Evolutionary conservation across 257 asterid species (phyloP).

Genomic region (Solanum stenotomum): DNA sequence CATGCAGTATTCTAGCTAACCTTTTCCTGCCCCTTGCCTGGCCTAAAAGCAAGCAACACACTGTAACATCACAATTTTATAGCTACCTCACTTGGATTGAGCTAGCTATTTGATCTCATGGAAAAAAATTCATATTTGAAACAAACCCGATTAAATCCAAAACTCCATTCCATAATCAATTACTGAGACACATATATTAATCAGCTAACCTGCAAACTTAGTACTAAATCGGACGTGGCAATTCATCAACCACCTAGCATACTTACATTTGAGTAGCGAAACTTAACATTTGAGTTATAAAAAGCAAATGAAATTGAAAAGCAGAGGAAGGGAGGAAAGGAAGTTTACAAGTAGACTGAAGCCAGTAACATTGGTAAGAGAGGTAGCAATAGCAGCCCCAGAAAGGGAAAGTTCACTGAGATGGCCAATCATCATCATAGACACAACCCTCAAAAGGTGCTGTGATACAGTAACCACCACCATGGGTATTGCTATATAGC

Average conservation of each 20-base stretch:
- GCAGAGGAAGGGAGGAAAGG: not conserved
- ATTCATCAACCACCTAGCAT: not conserved
- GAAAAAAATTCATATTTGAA: not conserved
- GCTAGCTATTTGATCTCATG: not conserved
- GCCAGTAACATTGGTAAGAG: slow-evolving; percentile 34
- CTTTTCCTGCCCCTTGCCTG: not conserved
- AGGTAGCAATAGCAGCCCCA: slow-evolving; percentile 27
- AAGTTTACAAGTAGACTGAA: slow-evolving; percentile 30
- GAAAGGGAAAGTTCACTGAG: slow-evolving; percentile 25
- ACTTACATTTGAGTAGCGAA: not conserved
- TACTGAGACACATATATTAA: not conserved
- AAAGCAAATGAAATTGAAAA: not conserved
- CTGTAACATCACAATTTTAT: not conserved
- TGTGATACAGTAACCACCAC: slow-evolving; percentile 30
- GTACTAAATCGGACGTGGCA: no score
- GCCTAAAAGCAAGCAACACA: not conserved
- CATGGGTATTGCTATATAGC: slow-evolving; percentile 24
- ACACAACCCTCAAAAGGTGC: slow-evolving; percentile 16
- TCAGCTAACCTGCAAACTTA: no score
- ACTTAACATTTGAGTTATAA: not conserved
- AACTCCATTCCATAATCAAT: not conserved
- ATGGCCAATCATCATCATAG: slow-evolving; percentile 40
- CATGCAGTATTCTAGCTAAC: not conserved
- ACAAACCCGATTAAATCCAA: not conserved
- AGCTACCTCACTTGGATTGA: not conserved